Evolutionary conservation across 2,329 filamentous ascomycete species (phyloP), one percentile per base, ranked within the genome.

Genomic region (Pseudogymnoascus sp.): DNA sequence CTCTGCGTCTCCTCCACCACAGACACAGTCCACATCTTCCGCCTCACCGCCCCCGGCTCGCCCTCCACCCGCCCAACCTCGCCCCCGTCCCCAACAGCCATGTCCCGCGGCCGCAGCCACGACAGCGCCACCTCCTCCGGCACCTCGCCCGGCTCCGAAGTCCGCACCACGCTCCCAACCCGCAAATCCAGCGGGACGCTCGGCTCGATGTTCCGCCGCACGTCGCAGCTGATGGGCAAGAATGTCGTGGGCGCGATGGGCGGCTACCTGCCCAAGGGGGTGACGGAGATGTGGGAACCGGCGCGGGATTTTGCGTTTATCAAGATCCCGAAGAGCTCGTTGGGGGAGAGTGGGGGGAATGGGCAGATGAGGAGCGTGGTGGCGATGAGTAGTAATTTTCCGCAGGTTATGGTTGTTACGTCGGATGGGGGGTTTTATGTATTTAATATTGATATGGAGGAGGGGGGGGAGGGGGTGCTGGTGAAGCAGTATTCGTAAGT

Each of bases 251-350:
- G 91, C 4, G 91, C 91, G 6, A 88, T 97, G 33, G 92, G 92
- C 4, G 92, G 91, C 0, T 99, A 99, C 73, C 80, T 99, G 1
- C 94, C 94, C 0, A 90, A 90, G 70, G 93, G 92, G 1, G 92
- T 99, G 4, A 93, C 93, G 1, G 93, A 97, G 75, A 97, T 97
- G 82, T 97, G 92, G 92, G 94, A 99, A 71, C 94, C 94, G 0
- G 80, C 89, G 64, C 85, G 94, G 62, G 94, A 99, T 75, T 99
- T 99, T 76, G 94, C 94, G 1, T 97, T 91, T 81, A 92, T 97
- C 71, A 96, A 94, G 73, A 84, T 99, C 58, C 93, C 93, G 12
- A 91, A 89, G 71, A 76, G 76, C 23, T 70, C 72, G 23, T 71
- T 75, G 30, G 70, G 70, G 4, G 66, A 71, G 1, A 70, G 73